Base-by-base conservation (phyloP, 1,284 basidiomycete genomes). In the Neolentinus lepideus region DNA sequence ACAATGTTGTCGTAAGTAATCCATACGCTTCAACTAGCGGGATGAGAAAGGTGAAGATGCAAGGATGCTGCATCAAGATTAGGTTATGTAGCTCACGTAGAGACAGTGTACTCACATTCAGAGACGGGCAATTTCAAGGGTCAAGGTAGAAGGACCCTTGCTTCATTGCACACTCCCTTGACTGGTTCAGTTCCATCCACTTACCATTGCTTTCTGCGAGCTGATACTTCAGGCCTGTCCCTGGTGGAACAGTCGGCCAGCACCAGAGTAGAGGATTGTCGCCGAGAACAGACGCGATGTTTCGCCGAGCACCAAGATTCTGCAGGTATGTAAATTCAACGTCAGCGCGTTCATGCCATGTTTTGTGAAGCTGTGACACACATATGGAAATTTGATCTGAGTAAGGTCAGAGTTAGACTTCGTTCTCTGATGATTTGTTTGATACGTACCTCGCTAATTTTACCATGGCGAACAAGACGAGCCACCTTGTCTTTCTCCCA, bases 401-500 rank as follows among this genome's bases (percentile, higher is more conserved):
- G 1, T 6, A 26, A 29, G 56, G 46, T 56, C 1, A 55, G 52
- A n/a, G n/a, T 43, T n/a, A 43, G 38, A 4, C 38, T 46, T 19
- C 9, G 54, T 33, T 22, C 43, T 51, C 8, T 53, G 12, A 46
- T 45, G 45, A 54, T 54, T 55, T 9, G 46, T 43, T 47, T 4
- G 45, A 26, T 8, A 65, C 77, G 25, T 59, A 90, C 89, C 71
- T 94, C 90, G 54, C 79, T 81, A 59, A 98, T 89, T 70, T 90
- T 90, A 1, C 95, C 96, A 57, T 89, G 75, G 12, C 90, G 81
- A 48, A 94, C 83, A 62, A 98, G 79, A 0, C 85, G 91, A 3
- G 92, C 88, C 0, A 87, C 92, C 68, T 91, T 94, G 66, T 99
- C 94, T 73, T 98, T 98, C 69, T 99, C 97, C 92, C 93, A 97